These are phyloP conservation scores for Naganishia kalamii DNA, from an alignment of 768 basidiomycete species.

Conservation along the genomic window DNA sequence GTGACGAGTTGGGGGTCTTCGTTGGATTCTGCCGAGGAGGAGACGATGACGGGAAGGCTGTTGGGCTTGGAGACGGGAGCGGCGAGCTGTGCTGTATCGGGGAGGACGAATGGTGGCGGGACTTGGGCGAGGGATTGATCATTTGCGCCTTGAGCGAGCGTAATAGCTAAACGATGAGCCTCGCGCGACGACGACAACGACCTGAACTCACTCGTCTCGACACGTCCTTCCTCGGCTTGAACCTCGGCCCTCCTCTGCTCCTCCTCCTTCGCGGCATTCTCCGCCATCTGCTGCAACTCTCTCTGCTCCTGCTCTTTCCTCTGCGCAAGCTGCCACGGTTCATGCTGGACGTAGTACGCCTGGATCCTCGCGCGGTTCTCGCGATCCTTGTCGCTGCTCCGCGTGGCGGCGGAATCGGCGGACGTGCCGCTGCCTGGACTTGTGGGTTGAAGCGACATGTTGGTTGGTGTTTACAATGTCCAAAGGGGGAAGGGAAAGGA, in stretches of 20 bases:
- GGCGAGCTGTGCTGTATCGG: not conserved
- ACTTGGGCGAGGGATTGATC: not conserved
- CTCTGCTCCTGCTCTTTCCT: not conserved
- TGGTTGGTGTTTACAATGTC: not conserved
- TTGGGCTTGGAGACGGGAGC: not conserved
- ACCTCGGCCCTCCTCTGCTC: constrained; percentile 54
- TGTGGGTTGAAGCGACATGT: not conserved
- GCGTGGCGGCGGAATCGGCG: not conserved
- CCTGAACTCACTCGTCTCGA: constrained; percentile 51
- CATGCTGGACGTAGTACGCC: constrained; percentile 4
- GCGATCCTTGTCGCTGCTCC: constrained; percentile 7
- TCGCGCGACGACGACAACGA: constrained; percentile 25
- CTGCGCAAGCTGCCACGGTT: constrained; percentile 6
- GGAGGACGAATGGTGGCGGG: not conserved
- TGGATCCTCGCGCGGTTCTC: constrained; percentile 7
- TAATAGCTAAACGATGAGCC: constrained; percentile 26
- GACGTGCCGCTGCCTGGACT: not conserved
- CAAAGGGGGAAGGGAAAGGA: no score
- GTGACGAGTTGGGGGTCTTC: not conserved
- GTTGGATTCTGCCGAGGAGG: constrained; percentile 10
- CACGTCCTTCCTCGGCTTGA: not conserved
- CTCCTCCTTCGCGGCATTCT: constrained; percentile 47
- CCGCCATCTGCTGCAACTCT: not conserved
- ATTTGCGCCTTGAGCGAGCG: not conserved
- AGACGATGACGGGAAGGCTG: constrained; percentile 3